Evolutionary conservation across 305 asterid species (phyloP), one percentile per base, ranked within the genome.

Genomic region (Fraxinus ornus): DNA sequence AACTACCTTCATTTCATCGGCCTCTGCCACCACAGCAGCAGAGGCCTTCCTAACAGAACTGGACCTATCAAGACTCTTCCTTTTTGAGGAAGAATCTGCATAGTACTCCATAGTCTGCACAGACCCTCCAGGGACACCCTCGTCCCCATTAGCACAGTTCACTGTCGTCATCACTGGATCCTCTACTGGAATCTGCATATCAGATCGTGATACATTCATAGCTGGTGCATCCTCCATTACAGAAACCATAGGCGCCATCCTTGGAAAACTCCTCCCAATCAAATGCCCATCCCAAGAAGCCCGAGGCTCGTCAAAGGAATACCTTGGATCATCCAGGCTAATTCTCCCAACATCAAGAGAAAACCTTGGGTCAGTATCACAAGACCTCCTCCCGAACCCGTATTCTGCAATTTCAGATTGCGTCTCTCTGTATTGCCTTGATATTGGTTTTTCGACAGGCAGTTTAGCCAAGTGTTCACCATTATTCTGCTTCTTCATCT

Each of bases 31-130:
- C 41, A 96, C 94, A 62, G 95, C 89, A 70, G 97, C 97, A 0
- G 98, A 97, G 8, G 95, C 87, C 84, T 91, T 94, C 89, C 93
- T 89, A 79, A 93, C 89, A 8, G 98, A 96, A 83, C 85, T 92
- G 49, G 98, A 96, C 90, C 99, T 87, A 85, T 96, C 99, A 39
- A 96, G 92, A 80, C 98, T 96, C 97, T 93, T 96, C 89, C 98
- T 91, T 78, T 96, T 87, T 0, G 99, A 92, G n/a, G 93, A 90
- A 4, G 97, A 93, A 83, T 96, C 99, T 17, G 89, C 81, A 76
- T 94, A 94, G 83, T 91, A 94, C 52, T 94, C 97, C 89, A 88
- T 90, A 1, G 99, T 96, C 89, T 96, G 98, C 32, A 86, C 76
- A 5, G 98, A 90, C 26, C 98, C 98, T 55, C 99, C 99, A 0